phyloP scores from a whole-genome alignment of 116 monocot species.

The Zostera marina region DNA sequence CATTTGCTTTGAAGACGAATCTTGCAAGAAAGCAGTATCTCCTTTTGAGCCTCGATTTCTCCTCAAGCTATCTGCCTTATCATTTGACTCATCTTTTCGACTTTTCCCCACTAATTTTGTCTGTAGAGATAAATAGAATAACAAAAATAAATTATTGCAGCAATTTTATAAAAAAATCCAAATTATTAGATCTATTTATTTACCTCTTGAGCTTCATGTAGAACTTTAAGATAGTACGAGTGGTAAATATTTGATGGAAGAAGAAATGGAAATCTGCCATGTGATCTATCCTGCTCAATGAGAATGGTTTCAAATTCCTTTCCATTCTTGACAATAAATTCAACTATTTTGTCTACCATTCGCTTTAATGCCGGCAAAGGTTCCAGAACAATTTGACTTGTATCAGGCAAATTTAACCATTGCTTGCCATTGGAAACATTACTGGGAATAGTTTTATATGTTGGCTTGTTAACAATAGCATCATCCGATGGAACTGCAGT shows the following conservation, averaged over 20 bases:
- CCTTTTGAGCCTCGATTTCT: constrained; percentile 5
- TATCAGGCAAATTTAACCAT: constrained; percentile 7
- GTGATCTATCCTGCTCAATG: constrained; percentile 61
- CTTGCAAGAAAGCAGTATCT: constrained; percentile 5
- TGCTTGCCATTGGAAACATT: constrained; percentile 3
- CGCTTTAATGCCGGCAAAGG: constrained; percentile 52
- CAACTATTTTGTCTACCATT: constrained; percentile 67
- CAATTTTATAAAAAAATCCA: too few relatives aligned
- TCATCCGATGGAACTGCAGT: constrained; percentile 8
- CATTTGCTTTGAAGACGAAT: constrained; percentile 13
- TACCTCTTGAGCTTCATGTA: constrained; percentile 71
- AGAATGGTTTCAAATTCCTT: constrained; percentile 77
- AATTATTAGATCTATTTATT: background rate
- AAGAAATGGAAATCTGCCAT: constrained; percentile 88
- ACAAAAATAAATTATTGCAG: background rate
- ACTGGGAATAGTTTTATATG: constrained; percentile 1
- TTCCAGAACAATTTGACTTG: constrained; percentile 31
- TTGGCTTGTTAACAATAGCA: constrained; percentile 13
- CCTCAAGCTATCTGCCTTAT: constrained; percentile 10
- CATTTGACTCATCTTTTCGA: constrained; percentile 6
- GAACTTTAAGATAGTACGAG: constrained; percentile 63
- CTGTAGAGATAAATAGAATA: constrained; percentile 18
- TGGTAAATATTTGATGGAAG: constrained; percentile 53
- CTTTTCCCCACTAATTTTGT: constrained; percentile 21
- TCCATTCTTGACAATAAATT: constrained; percentile 76